Conservation (phyloP, 352 stramenopile genomes). For the Pythium brassicae region DNA sequence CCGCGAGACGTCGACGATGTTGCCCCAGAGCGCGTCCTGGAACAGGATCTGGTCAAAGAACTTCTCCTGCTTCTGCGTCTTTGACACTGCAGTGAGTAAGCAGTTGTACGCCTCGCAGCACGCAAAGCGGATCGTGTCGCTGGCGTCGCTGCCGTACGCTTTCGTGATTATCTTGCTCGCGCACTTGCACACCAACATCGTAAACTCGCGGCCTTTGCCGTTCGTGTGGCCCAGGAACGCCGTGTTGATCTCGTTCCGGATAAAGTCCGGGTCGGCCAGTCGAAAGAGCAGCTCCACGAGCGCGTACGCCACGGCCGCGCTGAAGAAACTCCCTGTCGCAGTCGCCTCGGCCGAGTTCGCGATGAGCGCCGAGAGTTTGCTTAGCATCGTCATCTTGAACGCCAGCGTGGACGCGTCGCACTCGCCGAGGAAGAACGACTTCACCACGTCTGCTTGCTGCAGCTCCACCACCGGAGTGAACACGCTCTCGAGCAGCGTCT, state of each 20-base stretch:
- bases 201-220: conserved; percentile 76
- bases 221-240: conserved; percentile 64
- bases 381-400: conserved; percentile 35
- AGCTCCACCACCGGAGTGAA: conserved; percentile 51
- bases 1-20: conserved; percentile 47
- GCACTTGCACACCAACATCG: conserved; percentile 82
- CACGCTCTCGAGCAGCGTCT: conserved; percentile 37
- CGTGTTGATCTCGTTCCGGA: conserved; percentile 65
- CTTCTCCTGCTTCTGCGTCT: conserved; percentile 84
- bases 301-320: conserved; percentile 49
- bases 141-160: conserved; percentile 22
- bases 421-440: conserved; percentile 47
- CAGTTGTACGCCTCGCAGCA: conserved; percentile 73
- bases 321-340: conserved; percentile 35
- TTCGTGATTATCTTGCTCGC: conserved; percentile 74
- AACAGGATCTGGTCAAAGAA: conserved; percentile 86
- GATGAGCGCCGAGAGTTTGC: conserved; percentile 48
- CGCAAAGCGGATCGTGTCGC: conserved; percentile 34
- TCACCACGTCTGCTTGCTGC: conserved; percentile 24
- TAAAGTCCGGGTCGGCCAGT: conserved; percentile 51
- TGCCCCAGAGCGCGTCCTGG: conserved; percentile 61
- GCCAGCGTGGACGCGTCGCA: not conserved
- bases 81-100: conserved; percentile 67
- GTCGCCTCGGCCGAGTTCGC: conserved; percentile 42
- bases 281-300: conserved; percentile 68